Evolutionary conservation across 768 basidiomycete species (phyloP).

Genomic region (Inosperma sp.): DNA sequence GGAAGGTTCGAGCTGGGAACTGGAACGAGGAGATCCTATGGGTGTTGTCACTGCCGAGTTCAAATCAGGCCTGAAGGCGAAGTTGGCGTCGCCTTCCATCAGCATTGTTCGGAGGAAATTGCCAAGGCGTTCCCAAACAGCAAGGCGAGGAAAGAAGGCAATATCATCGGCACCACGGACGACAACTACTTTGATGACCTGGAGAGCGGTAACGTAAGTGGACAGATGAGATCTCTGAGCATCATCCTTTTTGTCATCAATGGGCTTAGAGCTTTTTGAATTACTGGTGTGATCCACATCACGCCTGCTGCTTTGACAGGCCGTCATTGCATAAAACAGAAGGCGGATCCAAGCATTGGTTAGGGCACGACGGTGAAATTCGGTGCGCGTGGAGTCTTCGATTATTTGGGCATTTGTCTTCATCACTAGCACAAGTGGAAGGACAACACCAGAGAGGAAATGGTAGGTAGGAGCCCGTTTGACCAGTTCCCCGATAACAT

Average conservation of each 20-base stretch:
- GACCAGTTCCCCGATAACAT: slow-evolving; percentile 54
- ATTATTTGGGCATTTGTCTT: slow-evolving; percentile 45
- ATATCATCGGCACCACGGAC: slow-evolving; percentile 61
- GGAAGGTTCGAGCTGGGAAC: slow-evolving; percentile 36
- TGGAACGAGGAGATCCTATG: slow-evolving; percentile 44
- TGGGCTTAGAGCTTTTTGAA: slow-evolving; percentile 40
- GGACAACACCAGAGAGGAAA: slow-evolving; percentile 58
- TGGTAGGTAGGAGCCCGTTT: slow-evolving; percentile 50
- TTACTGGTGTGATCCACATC: slow-evolving; percentile 20
- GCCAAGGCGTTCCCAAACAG: slow-evolving; percentile 62
- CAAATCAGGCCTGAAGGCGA: slow-evolving; percentile 44
- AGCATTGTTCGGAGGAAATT: slow-evolving; percentile 48
- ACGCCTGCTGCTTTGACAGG: slow-evolving; percentile 39
- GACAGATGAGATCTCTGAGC: slow-evolving; percentile 34
- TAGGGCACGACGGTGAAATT: slow-evolving; percentile 43
- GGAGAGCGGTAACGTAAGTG: slow-evolving; percentile 49
- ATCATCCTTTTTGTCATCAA: slow-evolving; percentile 17
- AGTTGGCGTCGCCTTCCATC: slow-evolving; percentile 56
- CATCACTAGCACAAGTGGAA: slow-evolving; percentile 55
- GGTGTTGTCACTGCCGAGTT: slow-evolving; percentile 50
- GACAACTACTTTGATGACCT: slow-evolving; percentile 63
- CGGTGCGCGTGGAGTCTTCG: slow-evolving; percentile 37
- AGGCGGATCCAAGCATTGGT: slow-evolving; percentile 58
- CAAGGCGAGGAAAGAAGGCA: slow-evolving; percentile 43
- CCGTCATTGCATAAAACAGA: slow-evolving; percentile 52